Base-by-base conservation (phyloP, 2,329 filamentous ascomycete species). In the Diaporthe vexans region DNA sequence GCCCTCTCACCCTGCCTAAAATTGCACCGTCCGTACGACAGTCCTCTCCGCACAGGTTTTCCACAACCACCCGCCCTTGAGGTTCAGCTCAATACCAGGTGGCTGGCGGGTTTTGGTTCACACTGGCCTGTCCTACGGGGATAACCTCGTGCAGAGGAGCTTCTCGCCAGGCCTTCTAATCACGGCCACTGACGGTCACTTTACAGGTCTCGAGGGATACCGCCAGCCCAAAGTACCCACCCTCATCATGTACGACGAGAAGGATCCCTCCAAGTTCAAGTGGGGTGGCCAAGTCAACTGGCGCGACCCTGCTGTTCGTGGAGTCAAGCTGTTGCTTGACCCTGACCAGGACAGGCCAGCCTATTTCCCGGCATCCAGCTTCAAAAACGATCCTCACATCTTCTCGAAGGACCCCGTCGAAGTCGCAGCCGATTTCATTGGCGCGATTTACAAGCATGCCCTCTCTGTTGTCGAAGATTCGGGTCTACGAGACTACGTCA, bases 291-390 rank as follows among this genome's bases (percentile, higher is more conserved):
- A 73, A 17, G 56, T 73, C 4, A 10, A 0, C 11, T 73, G 72
- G 72, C 72, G 63, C 1, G 63, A 69, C 19, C 43, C 63, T 8
- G 63, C 63, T 3, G 72, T 73, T 13, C 72, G 26, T 2, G 65
- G 69, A 21, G 69, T 76, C 54, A 76, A 76, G 67, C 51, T 76
- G 2, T 48, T 74, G 8, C 67, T 76, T 3, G 75, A 76, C 5
- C 75, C 73, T 1, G 51, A n/a, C 29, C 75, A 76, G 29, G 7
- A 11, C 4, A 33, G n/a, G 9, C 33, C 72, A 13, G n/a, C 3
- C 2, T 65, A 68, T 24, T 26, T 70, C 1, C 40, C 43, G 21
- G 1, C 3, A 1, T 24, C 26, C 17, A 68, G 43, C 35, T 21
- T 70, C 37, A 10, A 57, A 35, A 21, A 26, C 2, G 52, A 68